phyloP scores from a whole-genome alignment of 2,329 filamentous ascomycete species.

The Rasamsonia emersonii region DNA sequence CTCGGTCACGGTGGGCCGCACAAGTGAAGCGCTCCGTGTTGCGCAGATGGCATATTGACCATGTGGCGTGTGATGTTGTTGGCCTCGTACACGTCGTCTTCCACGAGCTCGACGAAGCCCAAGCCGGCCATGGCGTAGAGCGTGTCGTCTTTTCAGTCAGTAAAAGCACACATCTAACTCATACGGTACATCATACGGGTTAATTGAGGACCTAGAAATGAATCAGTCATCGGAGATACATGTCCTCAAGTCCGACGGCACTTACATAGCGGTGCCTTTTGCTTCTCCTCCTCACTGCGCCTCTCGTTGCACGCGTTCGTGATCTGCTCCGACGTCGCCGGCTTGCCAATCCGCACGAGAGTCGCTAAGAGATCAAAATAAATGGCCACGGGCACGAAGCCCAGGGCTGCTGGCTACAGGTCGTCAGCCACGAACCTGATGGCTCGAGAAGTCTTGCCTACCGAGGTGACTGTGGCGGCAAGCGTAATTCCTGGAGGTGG shows the following conservation, averaged over 20 bases:
- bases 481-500: conserved; percentile 17
- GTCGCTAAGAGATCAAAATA: conserved; percentile 26
- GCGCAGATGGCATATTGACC: conserved; percentile 24
- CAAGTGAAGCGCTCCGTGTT: conserved; percentile 32
- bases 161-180: conserved; percentile 4
- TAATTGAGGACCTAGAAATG: conserved; percentile 13
- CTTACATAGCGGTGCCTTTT: conserved; percentile 17
- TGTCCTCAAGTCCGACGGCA: neutral
- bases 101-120: conserved; percentile 23
- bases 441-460: conserved; percentile 10
- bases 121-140: conserved; percentile 30
- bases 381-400: conserved; percentile 29
- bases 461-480: conserved; percentile 19
- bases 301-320: conserved; percentile 14
- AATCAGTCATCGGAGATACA: neutral
- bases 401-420: conserved; percentile 24
- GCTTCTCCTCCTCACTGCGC: conserved; percentile 9
- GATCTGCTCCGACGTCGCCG: conserved; percentile 20
- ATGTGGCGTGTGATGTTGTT: conserved; percentile 29
- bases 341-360: conserved; percentile 16
- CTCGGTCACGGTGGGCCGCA: conserved; percentile 8
- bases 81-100: conserved; percentile 21
- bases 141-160: conserved; percentile 21
- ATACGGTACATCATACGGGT: conserved; percentile 13
- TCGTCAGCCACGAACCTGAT: no score